These are phyloP conservation scores for Mycosarcoma maydis DNA, from an alignment of 1,284 basidiomycete genomes.

Conservation along the genomic window DNA sequence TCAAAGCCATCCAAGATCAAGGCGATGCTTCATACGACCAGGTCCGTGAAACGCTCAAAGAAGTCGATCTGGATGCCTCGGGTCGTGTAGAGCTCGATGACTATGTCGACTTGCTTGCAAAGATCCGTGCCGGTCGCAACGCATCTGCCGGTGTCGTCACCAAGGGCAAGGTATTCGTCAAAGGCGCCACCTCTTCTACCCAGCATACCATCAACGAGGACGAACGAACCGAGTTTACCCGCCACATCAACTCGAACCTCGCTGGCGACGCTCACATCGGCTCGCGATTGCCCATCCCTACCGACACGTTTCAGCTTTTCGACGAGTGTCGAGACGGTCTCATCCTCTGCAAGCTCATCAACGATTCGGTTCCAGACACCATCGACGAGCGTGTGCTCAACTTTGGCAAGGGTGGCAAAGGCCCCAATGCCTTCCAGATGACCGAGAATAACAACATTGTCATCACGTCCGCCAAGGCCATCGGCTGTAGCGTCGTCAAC, in stretches of 20 bases:
- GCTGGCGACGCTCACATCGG: constrained; percentile 88
- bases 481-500: constrained; percentile 97
- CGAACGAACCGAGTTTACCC: constrained; percentile 92
- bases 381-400: constrained; percentile 98
- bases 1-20: constrained; percentile 60
- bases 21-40: constrained; percentile 63
- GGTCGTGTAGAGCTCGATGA: constrained; percentile 97
- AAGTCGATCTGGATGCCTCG: constrained; percentile 90
- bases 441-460: constrained; percentile 99
- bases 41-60: constrained; percentile 81
- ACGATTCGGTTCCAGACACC: constrained; percentile 97
- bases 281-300: constrained; percentile 86
- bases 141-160: constrained; percentile 68
- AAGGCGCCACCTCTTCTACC: constrained; percentile 93
- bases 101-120: constrained; percentile 92
- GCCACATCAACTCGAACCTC: constrained; percentile 93
- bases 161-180: constrained; percentile 89
- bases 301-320: constrained; percentile 98
- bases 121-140: constrained; percentile 72
- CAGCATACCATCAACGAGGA: constrained; percentile 99
- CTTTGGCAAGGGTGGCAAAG: constrained; percentile 68
- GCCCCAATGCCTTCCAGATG: constrained; percentile 92
- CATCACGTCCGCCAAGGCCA: constrained; percentile 95
- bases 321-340: constrained; percentile 95
- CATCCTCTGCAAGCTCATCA: constrained; percentile 97